A percentile compares a stretch with the other conserved stretches of the same genome.
Evolutionary conservation across 1,284 basidiomycete species (phyloP).

Genomic region (Naganishia albida): DNA sequence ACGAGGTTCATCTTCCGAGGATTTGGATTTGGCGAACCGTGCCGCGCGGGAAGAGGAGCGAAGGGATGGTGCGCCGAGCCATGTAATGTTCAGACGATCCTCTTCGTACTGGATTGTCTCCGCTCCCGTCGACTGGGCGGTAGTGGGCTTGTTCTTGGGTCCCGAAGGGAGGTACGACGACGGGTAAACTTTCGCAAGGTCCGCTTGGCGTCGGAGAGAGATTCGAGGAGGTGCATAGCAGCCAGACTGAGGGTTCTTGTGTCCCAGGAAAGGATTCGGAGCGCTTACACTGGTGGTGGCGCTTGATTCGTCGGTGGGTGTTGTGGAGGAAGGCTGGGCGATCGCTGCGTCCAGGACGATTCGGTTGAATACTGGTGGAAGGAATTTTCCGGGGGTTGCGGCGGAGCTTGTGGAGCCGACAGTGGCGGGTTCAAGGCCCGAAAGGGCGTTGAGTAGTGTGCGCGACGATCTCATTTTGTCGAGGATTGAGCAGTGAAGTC

Average conservation of each 20-base stretch:
- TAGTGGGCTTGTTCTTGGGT: conserved; percentile 34
- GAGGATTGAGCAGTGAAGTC: background rate
- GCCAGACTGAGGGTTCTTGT: conserved; percentile 22
- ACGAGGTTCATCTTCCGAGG: background rate
- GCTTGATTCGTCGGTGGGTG: background rate
- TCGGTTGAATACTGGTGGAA: conserved; percentile 20
- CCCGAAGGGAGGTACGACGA: conserved; percentile 41
- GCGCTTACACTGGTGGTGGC: conserved; percentile 8
- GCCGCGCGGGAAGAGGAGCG: background rate
- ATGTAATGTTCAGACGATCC: conserved; percentile 37
- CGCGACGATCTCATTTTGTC: background rate
- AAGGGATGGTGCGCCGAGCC: conserved; percentile 25
- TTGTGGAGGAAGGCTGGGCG: conserved; percentile 14
- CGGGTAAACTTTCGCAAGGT: conserved; percentile 40
- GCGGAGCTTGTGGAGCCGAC: background rate
- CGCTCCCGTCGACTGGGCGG: conserved; percentile 33
- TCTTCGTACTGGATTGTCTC: conserved; percentile 27
- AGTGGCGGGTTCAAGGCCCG: conserved; percentile 3
- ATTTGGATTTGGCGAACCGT: background rate
- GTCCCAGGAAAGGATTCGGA: conserved; percentile 46
- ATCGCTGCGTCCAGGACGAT: conserved; percentile 21
- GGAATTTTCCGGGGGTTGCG: conserved; percentile 8
- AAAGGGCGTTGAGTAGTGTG: conserved; percentile 7
- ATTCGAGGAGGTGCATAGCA: conserved; percentile 33
- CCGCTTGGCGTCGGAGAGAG: conserved; percentile 42